These are phyloP conservation scores for Hemileia vastatrix DNA, from an alignment of 1,284 basidiomycete species.

Conservation along the genomic window DNA sequence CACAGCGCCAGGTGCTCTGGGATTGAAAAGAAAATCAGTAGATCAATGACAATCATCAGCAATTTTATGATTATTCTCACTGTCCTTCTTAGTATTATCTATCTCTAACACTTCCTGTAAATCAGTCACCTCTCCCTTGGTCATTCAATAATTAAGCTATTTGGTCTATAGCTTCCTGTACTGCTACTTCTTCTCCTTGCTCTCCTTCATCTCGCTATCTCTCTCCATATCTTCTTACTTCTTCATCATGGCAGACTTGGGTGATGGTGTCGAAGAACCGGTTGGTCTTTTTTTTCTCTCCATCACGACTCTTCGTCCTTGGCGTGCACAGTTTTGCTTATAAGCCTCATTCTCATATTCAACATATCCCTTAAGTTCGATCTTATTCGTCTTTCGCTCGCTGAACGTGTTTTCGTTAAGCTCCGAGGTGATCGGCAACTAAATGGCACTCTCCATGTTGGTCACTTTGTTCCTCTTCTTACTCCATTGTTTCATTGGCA, in stretches of 20 bases:
- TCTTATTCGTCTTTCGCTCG: constrained; percentile 85
- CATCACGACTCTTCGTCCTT: not conserved
- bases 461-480: constrained; percentile 40
- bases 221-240: not conserved
- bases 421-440: constrained; percentile 88
- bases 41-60: no score
- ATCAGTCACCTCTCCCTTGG: no score
- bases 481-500: not conserved
- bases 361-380: constrained; percentile 64
- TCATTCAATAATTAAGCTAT: no score
- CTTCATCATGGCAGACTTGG: constrained; percentile 15
- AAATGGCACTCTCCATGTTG: constrained; percentile 81
- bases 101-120: no score
- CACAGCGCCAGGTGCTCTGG: no score
- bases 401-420: constrained; percentile 93
- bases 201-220: not conserved
- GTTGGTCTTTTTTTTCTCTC: not conserved
- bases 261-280: constrained; percentile 23
- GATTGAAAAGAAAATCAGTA: no score
- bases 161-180: not conserved
- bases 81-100: no score
- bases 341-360: not conserved
- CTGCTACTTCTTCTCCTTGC: not conserved
- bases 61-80: no score
- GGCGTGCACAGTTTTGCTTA: not conserved